These are phyloP conservation scores for Magnusiomyces tetraspermus DNA, from an alignment of 1,139 yeast species.

Conservation along the genomic window DNA sequence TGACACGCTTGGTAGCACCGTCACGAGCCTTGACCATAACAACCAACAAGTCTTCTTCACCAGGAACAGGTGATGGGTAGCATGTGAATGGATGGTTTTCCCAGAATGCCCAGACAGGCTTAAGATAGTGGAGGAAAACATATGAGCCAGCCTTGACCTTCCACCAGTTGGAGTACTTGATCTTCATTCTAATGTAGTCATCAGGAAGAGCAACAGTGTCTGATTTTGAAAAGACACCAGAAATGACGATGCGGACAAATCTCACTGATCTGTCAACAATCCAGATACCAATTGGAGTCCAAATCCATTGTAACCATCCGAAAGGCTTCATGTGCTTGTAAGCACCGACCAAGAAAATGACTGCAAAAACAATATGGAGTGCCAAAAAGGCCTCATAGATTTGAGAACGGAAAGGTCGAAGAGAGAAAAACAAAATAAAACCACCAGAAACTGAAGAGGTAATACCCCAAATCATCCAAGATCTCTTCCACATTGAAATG, in stretches of 20 bases:
- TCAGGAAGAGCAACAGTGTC: constrained; percentile 26
- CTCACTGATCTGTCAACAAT: constrained; percentile 33
- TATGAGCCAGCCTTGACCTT: constrained; percentile 46
- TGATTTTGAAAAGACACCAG: constrained; percentile 37
- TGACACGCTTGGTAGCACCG: constrained; percentile 24
- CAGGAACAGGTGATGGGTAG: constrained; percentile 26
- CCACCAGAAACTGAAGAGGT: constrained; percentile 38
- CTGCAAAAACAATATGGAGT: constrained; percentile 43
- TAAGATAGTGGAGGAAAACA: constrained; percentile 49
- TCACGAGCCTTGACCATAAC: constrained; percentile 30
- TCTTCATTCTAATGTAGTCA: constrained; percentile 22
- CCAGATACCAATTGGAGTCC: constrained; percentile 34
- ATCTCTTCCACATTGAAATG: background rate
- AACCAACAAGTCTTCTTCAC: constrained; percentile 23
- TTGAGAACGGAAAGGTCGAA: constrained; percentile 42
- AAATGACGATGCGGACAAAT: constrained; percentile 28
- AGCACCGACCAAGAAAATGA: constrained; percentile 35
- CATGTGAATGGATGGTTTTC: constrained; percentile 67
- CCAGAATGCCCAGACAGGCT: constrained; percentile 39
- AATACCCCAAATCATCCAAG: constrained; percentile 40
- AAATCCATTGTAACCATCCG: constrained; percentile 36
- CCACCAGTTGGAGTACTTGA: constrained; percentile 32
- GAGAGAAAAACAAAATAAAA: constrained; percentile 41
- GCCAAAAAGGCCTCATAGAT: constrained; percentile 57
- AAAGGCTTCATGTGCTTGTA: constrained; percentile 35